Evolutionary conservation across 139 green algal species (phyloP), one percentile per base, ranked within the genome.

Genomic region (Desmodesmus armatus): DNA sequence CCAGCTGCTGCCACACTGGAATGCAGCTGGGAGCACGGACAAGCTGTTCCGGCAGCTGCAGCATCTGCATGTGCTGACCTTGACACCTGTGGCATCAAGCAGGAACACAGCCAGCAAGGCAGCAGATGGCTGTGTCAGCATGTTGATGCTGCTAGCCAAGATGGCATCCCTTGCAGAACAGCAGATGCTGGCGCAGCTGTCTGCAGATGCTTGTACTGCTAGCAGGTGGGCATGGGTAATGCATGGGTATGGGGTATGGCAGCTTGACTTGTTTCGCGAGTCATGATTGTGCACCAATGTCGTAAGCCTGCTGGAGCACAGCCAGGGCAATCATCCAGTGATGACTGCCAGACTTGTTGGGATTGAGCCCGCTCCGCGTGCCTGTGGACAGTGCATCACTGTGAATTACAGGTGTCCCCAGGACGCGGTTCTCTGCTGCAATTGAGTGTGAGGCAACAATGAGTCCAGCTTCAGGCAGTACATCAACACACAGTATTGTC

Each of bases 1-100:
- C 25, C 73, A 69, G 31, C 23, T 80, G 6, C 27, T 23, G 29
- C 73, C 47, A 7, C 31, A 67, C 29, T 80, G 73, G 73, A 2
- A 31, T 9, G 35, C 29, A 47, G 25, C 53, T 19, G 17, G 53
- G 19, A 67, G 47, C 6, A 80, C 73, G 47, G 40, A 44, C 31
- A 47, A 65, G 31, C 31, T 69, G 19, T 41, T 41, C 39, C 55
- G 72, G 55, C 76, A 82, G 41, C 31, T 82, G 13, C 76, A 82
- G 76, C 53, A 82, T 37, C 53, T 60, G 76, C 76, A 39, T 35
- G 44, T 44, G 73, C 60, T 69, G 29, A 37, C 15, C 7, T 23
- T 27, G 63, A 40, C 11, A 27, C 29, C 63, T 43, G 74, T 51
- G 11, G n/a, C 31, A 70, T n/a, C 27, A 58, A 81, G 49, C 75